Evolutionary conservation across 768 basidiomycete species (phyloP), one percentile per base, ranked within the genome.

Genomic region (Podaxis sp.): DNA sequence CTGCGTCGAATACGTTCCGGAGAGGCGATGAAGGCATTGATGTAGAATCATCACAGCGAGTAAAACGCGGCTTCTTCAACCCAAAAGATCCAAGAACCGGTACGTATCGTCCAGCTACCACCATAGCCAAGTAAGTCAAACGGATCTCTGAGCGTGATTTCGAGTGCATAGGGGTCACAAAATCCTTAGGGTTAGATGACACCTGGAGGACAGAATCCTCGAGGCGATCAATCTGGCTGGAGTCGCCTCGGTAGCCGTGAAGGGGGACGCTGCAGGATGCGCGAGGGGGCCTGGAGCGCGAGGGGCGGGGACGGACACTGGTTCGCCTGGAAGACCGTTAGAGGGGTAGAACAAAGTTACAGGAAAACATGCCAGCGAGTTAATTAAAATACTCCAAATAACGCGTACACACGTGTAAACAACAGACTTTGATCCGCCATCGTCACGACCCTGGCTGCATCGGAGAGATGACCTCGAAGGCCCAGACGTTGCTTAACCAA

Each of bases 111-210:
- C 61, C 44, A 26, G 46, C 61, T 26, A 30, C 61, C 61, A 62
- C 55, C 54, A 62, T 50, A 17, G 61, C 53, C 24, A 22, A 50
- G 28, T 36, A 36, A 48, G 28, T 22, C 44, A 62, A 62, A 11
- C 30, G 10, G 22, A 40, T 17, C 46, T 49, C 55, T 24, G 54
- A 56, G 54, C 44, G 38, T 38, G 38, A 55, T 38, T 36, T 48
- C 8, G 46, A 37, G 36, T 50, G 48, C 46, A 8, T 55, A 41
- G 24, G 46, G 36, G 36, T 41, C 12, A 12, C 5, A 38, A 5
- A 37, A 30, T 22, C 33, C 13, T 40, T 56, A 62, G 61, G 61
- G 61, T 62, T 62, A 62, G 61, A 50, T 62, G 61, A 62, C 48
- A 56, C 48, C 55, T 22, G 24, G 22, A 56, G 55, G 54, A 48